Evolutionary conservation across 805 yeast species (phyloP), one percentile per base, ranked within the genome.

Genomic region (Wickerhamiella slavikovae): DNA sequence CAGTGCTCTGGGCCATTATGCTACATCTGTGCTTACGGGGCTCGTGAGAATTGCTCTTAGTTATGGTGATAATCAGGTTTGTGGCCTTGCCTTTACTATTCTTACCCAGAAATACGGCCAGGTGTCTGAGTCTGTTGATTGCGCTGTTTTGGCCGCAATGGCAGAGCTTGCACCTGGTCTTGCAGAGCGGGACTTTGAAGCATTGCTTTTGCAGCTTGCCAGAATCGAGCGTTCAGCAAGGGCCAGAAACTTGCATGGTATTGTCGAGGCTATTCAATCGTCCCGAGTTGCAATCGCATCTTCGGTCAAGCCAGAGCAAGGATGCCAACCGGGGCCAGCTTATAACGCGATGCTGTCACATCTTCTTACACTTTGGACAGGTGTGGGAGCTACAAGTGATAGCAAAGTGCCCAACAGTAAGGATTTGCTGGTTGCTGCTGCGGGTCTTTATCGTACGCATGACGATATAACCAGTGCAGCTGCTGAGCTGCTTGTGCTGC

Each of bases 351-450:
- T 73, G 41, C 52, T 89, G 36, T 58, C 58, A 22, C 83, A 77
- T 36, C 50, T 82, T 14, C 57, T 89, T 35, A 64, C 64, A 16
- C 60, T 66, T 1, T 72, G 80, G 30, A 64, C 79, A 24, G 58
- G 73, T 20, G 69, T 71, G 40, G 96, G 94, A 28, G n/a, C n/a
- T n/a, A n/a, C n/a, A n/a, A n/a, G n/a, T n/a, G 93, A 82, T 39
- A 21, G 15, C 4, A 24, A 17, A 9, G 75, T 70, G 15, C n/a
- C n/a, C n/a, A n/a, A n/a, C n/a, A n/a, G n/a, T n/a, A n/a, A n/a
- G n/a, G 75, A 67, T 39, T 65, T 55, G 22, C 64, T 66, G 26
- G 89, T 74, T 6, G n/a, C 12, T 11, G 5, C 19, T 9, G 15
- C 12, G 26, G 11, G 13, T 34, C 83, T 74, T 40, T 92, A 78